Conservation (phyloP, 768 basidiomycete genomes). For the Rhizopogon vulgaris region DNA sequence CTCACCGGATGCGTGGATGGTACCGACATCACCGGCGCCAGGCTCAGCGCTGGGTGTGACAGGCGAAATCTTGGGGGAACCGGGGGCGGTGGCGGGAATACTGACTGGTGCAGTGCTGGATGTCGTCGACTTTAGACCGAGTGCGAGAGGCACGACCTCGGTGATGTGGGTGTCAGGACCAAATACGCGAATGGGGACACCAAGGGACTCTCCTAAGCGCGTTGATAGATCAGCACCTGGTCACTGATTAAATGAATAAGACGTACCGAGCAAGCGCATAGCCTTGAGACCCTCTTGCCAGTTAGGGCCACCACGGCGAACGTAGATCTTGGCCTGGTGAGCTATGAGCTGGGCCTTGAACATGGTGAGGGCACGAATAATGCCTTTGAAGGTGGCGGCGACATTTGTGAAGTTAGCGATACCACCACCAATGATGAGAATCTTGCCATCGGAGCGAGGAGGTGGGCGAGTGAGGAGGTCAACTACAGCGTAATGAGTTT, state of each 20-base stretch:
- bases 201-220: constrained; percentile 73
- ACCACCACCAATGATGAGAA: constrained; percentile 99
- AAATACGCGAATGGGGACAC: constrained; percentile 94
- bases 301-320: constrained; percentile 97
- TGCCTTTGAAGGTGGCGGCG: constrained; percentile 98
- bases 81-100: constrained; percentile 43
- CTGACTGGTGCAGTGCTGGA: constrained; percentile 22
- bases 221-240: neutral
- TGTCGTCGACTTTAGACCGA: constrained; percentile 53
- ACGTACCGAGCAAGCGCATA: constrained; percentile 80
- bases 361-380: constrained; percentile 94
- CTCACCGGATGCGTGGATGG: constrained; percentile 71
- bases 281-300: constrained; percentile 99
- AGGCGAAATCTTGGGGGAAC: constrained; percentile 27
- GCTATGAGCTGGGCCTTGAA: constrained; percentile 80
- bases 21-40: constrained; percentile 47
- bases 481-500: constrained; percentile 38
- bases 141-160: constrained; percentile 96
- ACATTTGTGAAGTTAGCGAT: constrained; percentile 99
- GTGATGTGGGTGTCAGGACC: constrained; percentile 99
- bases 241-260: neutral
- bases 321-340: constrained; percentile 83
- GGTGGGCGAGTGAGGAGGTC: constrained; percentile 92
- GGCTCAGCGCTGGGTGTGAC: constrained; percentile 29
- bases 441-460: constrained; percentile 83